Evolutionary conservation across 164 flowering plant species (phyloP).

Genomic region (Aristolochia fimbriata): DNA sequence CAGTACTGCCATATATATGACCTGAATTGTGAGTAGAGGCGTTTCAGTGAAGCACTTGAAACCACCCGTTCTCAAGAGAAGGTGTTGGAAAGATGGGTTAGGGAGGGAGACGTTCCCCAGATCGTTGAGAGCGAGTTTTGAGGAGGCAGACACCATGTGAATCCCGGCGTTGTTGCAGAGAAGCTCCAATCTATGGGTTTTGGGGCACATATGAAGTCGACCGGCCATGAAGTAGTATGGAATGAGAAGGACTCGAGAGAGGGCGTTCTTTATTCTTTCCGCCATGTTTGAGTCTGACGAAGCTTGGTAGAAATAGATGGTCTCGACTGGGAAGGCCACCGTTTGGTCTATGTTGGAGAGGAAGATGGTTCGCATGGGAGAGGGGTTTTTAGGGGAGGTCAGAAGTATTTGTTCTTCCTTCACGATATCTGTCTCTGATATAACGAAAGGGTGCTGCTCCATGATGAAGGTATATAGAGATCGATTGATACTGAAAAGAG

Average conservation of each 20-base stretch:
- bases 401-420: slow-evolving; percentile 25
- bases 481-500: too few species aligned
- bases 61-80: slow-evolving; percentile 22
- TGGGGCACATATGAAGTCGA: slow-evolving; percentile 22
- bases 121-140: slow-evolving; percentile 26
- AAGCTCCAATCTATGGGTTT: slow-evolving; percentile 29
- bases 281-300: slow-evolving; percentile 12
- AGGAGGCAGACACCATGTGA: slow-evolving; percentile 25
- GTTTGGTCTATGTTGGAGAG: slow-evolving; percentile 40
- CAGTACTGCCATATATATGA: too few species aligned
- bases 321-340: slow-evolving; percentile 34
- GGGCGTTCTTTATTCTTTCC: slow-evolving; percentile 26
- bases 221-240: slow-evolving; percentile 51
- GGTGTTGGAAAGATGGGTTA: slow-evolving; percentile 25
- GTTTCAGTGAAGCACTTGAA: slow-evolving; percentile 16
- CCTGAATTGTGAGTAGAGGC: slow-evolving; percentile 39
- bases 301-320: slow-evolving; percentile 27
- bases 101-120: slow-evolving; percentile 33
- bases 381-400: slow-evolving; percentile 27
- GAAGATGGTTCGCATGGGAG: slow-evolving; percentile 20
- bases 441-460: slow-evolving; percentile 12
- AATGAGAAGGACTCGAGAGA: slow-evolving; percentile 23
- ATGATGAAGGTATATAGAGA: slow-evolving; percentile 5
- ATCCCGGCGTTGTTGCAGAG: slow-evolving; percentile 38
- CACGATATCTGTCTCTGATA: slow-evolving; percentile 20